Evolutionary conservation across 2,329 filamentous ascomycete species (phyloP), one percentile per base, ranked within the genome.

Genomic region (Ophiostoma angusticollis): DNA sequence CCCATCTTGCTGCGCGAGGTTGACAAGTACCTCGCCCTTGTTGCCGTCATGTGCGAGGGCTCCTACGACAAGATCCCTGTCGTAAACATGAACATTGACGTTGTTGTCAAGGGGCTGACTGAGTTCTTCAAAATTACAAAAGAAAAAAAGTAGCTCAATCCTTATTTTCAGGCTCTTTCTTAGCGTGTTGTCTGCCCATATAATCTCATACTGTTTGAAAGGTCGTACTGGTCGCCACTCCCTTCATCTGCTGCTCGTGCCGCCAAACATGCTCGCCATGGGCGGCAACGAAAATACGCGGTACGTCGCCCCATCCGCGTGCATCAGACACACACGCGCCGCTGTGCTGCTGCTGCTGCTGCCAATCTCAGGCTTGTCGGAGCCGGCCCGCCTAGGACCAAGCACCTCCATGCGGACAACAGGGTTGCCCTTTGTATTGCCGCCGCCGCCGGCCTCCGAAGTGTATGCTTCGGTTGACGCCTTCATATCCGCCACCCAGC

Each of bases 21-120:
- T 13, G 77, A 81, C 51, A 70, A 74, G 45, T 86, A 87, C 54
- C 67, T 91, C 32, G 83, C 83, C 0, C 67, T 93, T 12, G 83
- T 93, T 24, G 85, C 84, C 43, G 80, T 93, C 46, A 87, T 89
- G 82, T 81, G 80, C 56, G 82, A 89, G 54, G 83, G 83, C 39
- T 82, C 79, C 21, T 84, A 84, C 50, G 80, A 86, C 54, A 84
- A 83, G 64, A 84, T 89, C 64, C 80, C 81, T 4, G 64, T 87
- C 45, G 82, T 93, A 45, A 85, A 86, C 50, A 85, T 89, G 73
- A 91, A 93, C 51, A 81, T 89, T 3, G 80, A 84, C 51, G 78
- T 84, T 0, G 80, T 87, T 23, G 82, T 87, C 35, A 76, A 83
- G 51, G 84, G 84, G 0, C 59, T 93, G 52, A 75, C 77, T 28